phyloP scores from a whole-genome alignment of 1,139 yeast species.

The Saccharomyces hybrid region DNA sequence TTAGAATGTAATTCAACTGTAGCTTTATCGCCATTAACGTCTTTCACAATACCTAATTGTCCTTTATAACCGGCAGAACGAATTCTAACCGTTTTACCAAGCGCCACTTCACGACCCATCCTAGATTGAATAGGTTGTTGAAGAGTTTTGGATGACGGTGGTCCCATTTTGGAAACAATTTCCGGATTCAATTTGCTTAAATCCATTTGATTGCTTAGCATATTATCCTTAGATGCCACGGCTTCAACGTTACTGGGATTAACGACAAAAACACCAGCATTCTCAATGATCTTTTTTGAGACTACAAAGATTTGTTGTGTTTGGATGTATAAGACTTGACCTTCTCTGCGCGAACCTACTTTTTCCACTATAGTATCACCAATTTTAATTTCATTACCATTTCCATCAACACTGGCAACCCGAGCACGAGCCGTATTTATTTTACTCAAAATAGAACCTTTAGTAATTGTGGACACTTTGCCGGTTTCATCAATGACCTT shows the following conservation, averaged over 20 bases:
- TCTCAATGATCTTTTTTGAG: conserved; percentile 71
- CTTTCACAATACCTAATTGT: conserved; percentile 85
- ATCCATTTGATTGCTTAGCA: conserved; percentile 37
- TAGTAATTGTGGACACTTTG: conserved; percentile 59
- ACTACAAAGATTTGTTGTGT: conserved; percentile 71
- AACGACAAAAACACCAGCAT: conserved; percentile 85
- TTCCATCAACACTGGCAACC: conserved; percentile 78
- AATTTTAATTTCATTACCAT: conserved; percentile 74
- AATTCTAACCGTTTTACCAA: conserved; percentile 79
- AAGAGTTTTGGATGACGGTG: conserved; percentile 46
- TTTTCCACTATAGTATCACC: conserved; percentile 89
- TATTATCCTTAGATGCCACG: conserved; percentile 63
- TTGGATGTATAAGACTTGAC: conserved; percentile 79
- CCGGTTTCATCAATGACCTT: conserved; percentile 83
- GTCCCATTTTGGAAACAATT: conserved; percentile 39
- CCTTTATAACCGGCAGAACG: conserved; percentile 90
- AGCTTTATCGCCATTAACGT: conserved; percentile 85
- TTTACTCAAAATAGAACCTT: conserved; percentile 74
- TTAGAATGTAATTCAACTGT: conserved; percentile 91
- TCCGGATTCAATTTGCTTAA: conserved; percentile 82
- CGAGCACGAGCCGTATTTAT: conserved; percentile 58
- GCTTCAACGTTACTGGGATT: conserved; percentile 73
- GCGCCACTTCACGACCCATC: conserved; percentile 72
- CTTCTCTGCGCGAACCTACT: conserved; percentile 76
- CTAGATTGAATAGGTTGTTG: conserved; percentile 23